Percentiles rank a stretch among this genome's conserved stretches.
Evolutionary conservation across 441 rosid genomes (phyloP).

Genomic region (Populus hybrid): DNA sequence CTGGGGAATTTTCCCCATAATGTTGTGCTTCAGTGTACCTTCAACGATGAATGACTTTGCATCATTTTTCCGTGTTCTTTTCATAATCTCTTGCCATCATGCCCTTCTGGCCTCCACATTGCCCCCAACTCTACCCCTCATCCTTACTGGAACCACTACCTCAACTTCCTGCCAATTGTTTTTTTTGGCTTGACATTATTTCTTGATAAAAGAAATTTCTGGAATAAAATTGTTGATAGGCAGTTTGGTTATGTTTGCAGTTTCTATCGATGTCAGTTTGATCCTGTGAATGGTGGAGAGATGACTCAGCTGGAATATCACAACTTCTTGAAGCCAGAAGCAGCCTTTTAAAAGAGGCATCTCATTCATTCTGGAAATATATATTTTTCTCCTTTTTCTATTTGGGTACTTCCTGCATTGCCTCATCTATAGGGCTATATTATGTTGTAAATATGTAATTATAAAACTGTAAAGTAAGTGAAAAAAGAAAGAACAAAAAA

Average conservation of each 20-base stretch:
- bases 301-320: constrained; percentile 82
- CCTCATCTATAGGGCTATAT: constrained; percentile 5
- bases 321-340: constrained; percentile 32
- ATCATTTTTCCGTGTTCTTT: background rate
- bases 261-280: constrained; percentile 85
- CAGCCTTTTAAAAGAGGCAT: background rate
- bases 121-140: too few species aligned
- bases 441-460: constrained; percentile 26
- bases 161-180: background rate
- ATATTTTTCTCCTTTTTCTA: background rate
- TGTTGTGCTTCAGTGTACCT: background rate
- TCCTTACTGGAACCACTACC: background rate
- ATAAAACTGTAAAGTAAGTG: constrained; percentile 16
- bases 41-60: background rate
- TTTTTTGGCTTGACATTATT: background rate
- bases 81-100: background rate
- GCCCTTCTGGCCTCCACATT: background rate
- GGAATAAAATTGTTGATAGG: background rate
- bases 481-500: background rate
- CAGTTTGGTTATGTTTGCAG: constrained; percentile 43
- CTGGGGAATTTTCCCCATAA: background rate
- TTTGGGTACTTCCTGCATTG: background rate
- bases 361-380: background rate
- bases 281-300: constrained; percentile 84
- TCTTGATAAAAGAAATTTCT: background rate